Evolutionary conservation across 345 rosid species (phyloP), one percentile per base, ranked within the genome.

Genomic region (Eucalyptus victrix): DNA sequence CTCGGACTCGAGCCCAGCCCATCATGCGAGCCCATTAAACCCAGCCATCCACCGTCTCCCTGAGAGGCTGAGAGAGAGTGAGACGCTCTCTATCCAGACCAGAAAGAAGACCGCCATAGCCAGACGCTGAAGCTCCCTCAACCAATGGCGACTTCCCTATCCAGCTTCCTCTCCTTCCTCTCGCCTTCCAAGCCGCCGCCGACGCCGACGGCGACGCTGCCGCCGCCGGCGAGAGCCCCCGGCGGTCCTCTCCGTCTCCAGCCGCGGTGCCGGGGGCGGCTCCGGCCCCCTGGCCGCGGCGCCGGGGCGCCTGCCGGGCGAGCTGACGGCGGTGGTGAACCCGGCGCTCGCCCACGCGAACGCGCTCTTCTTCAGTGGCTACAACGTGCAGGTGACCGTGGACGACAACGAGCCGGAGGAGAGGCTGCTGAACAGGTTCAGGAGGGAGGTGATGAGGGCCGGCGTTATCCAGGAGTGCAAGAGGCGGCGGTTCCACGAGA

Each of bases 121-220:
- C 21, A 56, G 34, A 7, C 88, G 49, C 34, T 87, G 45, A 37
- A 67, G 65, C 51, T 88, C 87, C 85, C 92, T 40, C 85, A 21
- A 40, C 47, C 85, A 40, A 95, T 96, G 98, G 98, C 98, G 86
- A 40, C 96, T 88, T 92, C 97, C 80, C 92, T 96, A 89, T 87
- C 98, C 86, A 94, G 92, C 91, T 93, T 96, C 91, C 89, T 95
- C 91, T 95, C 97, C 89, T 95, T 93, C 92, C 88, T 94, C 87
- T 88, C 93, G 17, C 96, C 97, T 62, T 90, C 95, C 65, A 93
- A 92, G 86, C 89, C 97, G 12, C 93, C 90, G 44, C 87, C 89
- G 42, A 87, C 91, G 54, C 86, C 90, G 42, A 86, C 88, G 47
- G 69, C 92, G 54, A 87, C 47, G 34, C 89, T 92, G 12, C 90